Percentiles rank a stretch among this genome's conserved stretches.
phyloP scores from a whole-genome alignment of 495 filamentous ascomycete species.

The Hyaloscypha finlandica region DNA sequence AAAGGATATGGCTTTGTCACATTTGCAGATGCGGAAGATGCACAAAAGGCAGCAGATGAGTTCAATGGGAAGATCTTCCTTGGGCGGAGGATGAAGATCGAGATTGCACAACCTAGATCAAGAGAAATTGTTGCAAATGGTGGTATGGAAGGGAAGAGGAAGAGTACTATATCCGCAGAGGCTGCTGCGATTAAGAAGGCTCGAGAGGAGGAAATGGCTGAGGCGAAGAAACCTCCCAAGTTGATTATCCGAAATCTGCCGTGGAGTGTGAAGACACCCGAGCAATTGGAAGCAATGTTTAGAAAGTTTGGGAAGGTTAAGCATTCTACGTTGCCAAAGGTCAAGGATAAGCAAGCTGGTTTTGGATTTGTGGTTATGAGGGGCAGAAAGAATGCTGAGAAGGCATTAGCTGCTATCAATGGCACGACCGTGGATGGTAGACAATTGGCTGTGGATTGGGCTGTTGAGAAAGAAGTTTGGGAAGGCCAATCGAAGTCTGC shows the following conservation, averaged over 20 bases:
- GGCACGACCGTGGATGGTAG: slow-evolving; percentile 88
- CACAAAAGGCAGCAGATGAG: slow-evolving; percentile 72
- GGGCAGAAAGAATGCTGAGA: slow-evolving; percentile 89
- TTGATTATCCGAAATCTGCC: slow-evolving; percentile 94
- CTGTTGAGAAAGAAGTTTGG: slow-evolving; percentile 89
- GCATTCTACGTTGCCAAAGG: slow-evolving; percentile 73
- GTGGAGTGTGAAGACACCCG: slow-evolving; percentile 87
- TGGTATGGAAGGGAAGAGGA: slow-evolving; percentile 46
- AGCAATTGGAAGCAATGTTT: slow-evolving; percentile 78
- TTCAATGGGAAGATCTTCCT: slow-evolving; percentile 72
- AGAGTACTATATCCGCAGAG: slow-evolving; percentile 48
- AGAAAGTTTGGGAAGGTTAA: slow-evolving; percentile 88
- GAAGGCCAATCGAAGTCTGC: slow-evolving; percentile 49
- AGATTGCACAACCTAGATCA: slow-evolving; percentile 83
- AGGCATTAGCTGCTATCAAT: slow-evolving; percentile 80
- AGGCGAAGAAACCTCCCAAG: slow-evolving; percentile 66
- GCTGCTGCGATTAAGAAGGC: slow-evolving; percentile 55
- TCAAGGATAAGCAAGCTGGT: slow-evolving; percentile 68
- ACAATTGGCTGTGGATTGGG: slow-evolving; percentile 90
- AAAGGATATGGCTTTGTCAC: slow-evolving; percentile 97
- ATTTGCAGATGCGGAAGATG: slow-evolving; percentile 91
- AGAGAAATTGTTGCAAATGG: slow-evolving; percentile 51
- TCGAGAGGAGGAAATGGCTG: slow-evolving; percentile 54
- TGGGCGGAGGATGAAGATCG: slow-evolving; percentile 79
- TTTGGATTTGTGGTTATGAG: slow-evolving; percentile 93